Evolutionary conservation across 371 early-diverging fungal genomes (phyloP).

Genomic region (Chytridiales sp.): DNA sequence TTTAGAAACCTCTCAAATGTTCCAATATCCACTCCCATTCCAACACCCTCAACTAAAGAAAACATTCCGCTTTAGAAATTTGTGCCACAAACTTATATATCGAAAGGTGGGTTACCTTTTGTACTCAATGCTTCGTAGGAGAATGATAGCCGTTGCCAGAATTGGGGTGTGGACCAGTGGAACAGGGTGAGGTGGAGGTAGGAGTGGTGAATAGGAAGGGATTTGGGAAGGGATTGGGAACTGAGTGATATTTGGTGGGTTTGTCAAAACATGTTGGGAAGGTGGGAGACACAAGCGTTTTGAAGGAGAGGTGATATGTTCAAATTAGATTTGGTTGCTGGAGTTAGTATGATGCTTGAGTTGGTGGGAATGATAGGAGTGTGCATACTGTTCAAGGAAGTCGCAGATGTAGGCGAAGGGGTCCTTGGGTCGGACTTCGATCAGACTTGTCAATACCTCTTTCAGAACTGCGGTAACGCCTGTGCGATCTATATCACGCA

Average conservation of each 20-base stretch:
- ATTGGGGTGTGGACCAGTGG: conserved; percentile 18
- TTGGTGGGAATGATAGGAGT: no score
- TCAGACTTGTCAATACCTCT: conserved; percentile 7
- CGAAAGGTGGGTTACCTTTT: conserved; percentile 1
- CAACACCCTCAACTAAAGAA: background rate
- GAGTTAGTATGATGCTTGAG: no score
- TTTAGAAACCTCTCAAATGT: conserved; percentile 12
- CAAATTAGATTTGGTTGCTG: background rate
- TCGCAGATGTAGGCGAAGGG: conserved; percentile 25
- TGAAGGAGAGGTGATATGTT: background rate
- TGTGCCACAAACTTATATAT: background rate
- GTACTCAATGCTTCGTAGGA: conserved; percentile 8
- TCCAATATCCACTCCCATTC: background rate
- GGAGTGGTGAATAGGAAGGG: conserved; percentile 19
- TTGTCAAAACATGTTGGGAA: background rate
- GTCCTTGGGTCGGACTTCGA: conserved; percentile 19
- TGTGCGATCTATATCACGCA: no score
- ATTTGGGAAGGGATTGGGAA: conserved; percentile 6
- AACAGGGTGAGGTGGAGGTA: background rate
- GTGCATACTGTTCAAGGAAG: conserved; percentile 13
- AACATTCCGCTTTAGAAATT: background rate
- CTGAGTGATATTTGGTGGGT: background rate
- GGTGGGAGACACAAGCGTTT: no score
- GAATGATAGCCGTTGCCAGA: conserved; percentile 1
- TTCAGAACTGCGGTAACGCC: no score